Evolutionary conservation across 1,139 yeast genomes (phyloP), one percentile per base, ranked within the genome.

Genomic region (Taphrina sp.): DNA sequence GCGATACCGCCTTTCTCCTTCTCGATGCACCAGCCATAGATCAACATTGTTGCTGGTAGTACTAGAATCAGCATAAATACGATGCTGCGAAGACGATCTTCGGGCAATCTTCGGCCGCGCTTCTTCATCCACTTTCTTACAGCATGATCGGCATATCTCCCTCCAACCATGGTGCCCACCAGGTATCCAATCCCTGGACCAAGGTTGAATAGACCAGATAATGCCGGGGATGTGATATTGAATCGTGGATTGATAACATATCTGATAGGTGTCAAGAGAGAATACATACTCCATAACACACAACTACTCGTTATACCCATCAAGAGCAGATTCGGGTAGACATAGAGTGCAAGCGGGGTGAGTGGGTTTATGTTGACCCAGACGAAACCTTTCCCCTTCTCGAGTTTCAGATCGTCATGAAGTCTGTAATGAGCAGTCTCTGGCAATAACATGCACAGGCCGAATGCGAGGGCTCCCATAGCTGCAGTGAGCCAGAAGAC

Each of bases 211-310:
- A 79, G 64, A 0, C 80, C 74, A 35, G 79, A 76, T 57, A 71
- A 72, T 1, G 78, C 63, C 0, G 82, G 82, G 16, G 72, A 63
- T 0, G 67, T 67, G 36, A 79, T 65, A 47, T 74, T 63, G 66
- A 78, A 79, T 57, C 82, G 64, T 2, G 82, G 82, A 62, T 78
- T 78, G 53, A 79, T 72, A 5, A 79, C 79, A 47, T 74, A 72
- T 60, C 81, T 66, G 39, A 79, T 78, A 0, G 83, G 83, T 0
- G 82, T 79, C 52, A 77, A 65, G 24, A 78, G 61, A n/a, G 71
- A 65, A 62, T 75, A 78, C 82, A 78, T 77, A 59, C 73, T 74
- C 65, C 73, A 79, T 28, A 72, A 63, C 10, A 76, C 62, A 0
- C 77, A 67, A 49, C 70, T 65, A 22, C 74, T 67, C 8, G 76